Conservation (phyloP, 2,329 filamentous ascomycete genomes). For the Fusarium ramigenum region DNA sequence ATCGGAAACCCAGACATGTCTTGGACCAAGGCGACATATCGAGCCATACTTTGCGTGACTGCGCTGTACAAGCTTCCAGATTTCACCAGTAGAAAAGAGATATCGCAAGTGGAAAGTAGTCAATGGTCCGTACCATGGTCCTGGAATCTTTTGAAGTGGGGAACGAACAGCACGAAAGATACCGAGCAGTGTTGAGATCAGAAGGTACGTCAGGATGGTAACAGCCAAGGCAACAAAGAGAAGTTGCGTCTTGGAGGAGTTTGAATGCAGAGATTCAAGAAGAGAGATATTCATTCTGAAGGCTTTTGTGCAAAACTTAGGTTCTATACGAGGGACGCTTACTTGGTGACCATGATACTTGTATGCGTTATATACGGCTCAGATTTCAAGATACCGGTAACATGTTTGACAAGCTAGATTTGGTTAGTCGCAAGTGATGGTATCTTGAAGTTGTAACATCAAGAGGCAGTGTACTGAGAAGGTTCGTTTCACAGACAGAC, state of each 20-base stretch:
- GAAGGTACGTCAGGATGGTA: not conserved
- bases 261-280: too few relatives aligned
- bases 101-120: not conserved
- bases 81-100: not conserved
- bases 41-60: not conserved
- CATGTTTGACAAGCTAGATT: not conserved
- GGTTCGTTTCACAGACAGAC: not conserved
- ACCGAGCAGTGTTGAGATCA: not conserved
- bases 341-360: not conserved
- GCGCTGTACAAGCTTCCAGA: not conserved
- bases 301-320: accelerated
- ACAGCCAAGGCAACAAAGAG: not conserved
- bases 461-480: not conserved
- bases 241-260: not conserved
- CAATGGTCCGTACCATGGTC: not conserved
- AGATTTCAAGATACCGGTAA: accelerated
- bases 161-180: not conserved
- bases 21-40: not conserved
- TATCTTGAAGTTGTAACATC: not conserved
- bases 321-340: not conserved
- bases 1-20: not conserved
- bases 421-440: not conserved
- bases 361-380: not conserved
- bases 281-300: not conserved
- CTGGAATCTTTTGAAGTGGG: not conserved